Evolutionary conservation across 2,329 filamentous ascomycete genomes (phyloP).

Genomic region (Lasiodiplodia sp.): DNA sequence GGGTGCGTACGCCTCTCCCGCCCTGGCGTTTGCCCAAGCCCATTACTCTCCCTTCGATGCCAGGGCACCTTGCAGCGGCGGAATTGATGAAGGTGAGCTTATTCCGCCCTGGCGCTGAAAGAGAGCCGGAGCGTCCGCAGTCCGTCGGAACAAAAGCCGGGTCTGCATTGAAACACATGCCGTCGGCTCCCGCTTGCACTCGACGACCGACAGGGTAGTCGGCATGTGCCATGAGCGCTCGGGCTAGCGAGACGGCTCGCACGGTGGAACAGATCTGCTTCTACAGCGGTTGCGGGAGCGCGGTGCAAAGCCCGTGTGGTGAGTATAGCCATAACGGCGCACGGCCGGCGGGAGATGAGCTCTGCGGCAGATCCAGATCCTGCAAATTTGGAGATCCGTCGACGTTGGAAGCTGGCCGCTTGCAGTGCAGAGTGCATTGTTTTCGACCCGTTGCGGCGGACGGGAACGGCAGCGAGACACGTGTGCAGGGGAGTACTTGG

Average conservation of each 20-base stretch:
- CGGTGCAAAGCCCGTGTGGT: constrained; percentile 9
- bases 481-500: constrained; percentile 19
- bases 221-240: constrained; percentile 14
- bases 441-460: not conserved
- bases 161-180: not conserved
- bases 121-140: not conserved
- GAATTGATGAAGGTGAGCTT: not conserved
- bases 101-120: too few species aligned
- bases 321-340: constrained; percentile 4
- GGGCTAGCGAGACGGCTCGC: not conserved
- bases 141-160: not conserved
- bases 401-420: not conserved
- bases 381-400: constrained; percentile 20
- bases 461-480: constrained; percentile 12
- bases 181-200: constrained; percentile 1
- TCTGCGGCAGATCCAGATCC: constrained; percentile 25
- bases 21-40: not conserved
- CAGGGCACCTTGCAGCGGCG: constrained; percentile 5
- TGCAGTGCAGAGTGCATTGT: not conserved
- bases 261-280: not conserved
- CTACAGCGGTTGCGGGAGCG: not conserved
- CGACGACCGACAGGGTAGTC: not conserved
- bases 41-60: not conserved
- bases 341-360: constrained; percentile 15
- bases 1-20: constrained; percentile 9